Percentiles rank a stretch among this genome's conserved stretches.
phyloP scores from a whole-genome alignment of 2,329 filamentous ascomycete genomes.

The Xylariaceae sp. region DNA sequence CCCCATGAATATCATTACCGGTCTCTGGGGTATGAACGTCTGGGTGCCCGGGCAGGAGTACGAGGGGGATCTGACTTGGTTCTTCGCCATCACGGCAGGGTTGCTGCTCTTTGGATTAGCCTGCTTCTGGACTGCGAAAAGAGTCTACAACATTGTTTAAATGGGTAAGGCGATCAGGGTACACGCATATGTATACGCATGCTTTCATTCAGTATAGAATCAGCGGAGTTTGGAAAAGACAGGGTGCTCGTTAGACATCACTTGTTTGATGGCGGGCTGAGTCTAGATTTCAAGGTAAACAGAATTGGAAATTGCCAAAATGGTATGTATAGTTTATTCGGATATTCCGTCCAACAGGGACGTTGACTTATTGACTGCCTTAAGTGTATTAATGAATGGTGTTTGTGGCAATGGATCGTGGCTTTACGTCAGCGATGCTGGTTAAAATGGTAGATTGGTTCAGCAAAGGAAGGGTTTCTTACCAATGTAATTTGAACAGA shows the following conservation, averaged over 20 bases:
- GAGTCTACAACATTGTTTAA: slow-evolving; percentile 72
- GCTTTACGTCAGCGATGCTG: too few species aligned
- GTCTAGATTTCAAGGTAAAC: neutral
- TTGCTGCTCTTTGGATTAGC: slow-evolving; percentile 78
- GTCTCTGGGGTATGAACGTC: slow-evolving; percentile 98
- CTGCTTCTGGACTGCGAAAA: slow-evolving; percentile 84
- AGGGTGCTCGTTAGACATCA: too few species aligned
- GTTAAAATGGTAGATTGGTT: too few species aligned
- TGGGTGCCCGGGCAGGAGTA: slow-evolving; percentile 91
- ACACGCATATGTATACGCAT: slow-evolving; percentile 14
- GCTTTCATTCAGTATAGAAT: slow-evolving; percentile 3
- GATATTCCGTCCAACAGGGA: too few species aligned
- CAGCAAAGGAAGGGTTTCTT: too few species aligned
- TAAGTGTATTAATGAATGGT: too few species aligned
- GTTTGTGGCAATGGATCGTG: too few species aligned
- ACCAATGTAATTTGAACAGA: too few species aligned
- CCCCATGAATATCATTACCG: slow-evolving; percentile 99
- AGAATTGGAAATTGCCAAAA: neutral
- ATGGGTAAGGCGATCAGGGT: neutral
- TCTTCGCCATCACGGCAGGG: slow-evolving; percentile 75
- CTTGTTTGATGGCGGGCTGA: too few species aligned
- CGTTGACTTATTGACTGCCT: too few species aligned
- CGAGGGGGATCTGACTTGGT: slow-evolving; percentile 78
- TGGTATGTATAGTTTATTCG: too few species aligned
- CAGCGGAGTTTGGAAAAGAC: neutral